Base-by-base conservation (phyloP, 2,329 filamentous ascomycete species). In the Biscogniauxia mediterranea region DNA sequence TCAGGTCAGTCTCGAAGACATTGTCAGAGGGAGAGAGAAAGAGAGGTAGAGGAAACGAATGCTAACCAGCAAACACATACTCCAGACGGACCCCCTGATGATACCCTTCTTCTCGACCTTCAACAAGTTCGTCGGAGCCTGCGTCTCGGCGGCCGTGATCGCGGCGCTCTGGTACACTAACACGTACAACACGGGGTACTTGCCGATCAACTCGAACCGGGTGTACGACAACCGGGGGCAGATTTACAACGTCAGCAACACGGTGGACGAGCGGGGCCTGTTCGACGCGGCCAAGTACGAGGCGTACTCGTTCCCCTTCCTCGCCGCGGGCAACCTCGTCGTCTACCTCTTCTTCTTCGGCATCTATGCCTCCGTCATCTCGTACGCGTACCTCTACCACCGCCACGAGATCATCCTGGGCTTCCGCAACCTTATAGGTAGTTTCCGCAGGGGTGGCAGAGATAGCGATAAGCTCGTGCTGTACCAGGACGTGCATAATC, bases 91-190 rank as follows among this genome's bases (percentile, higher is more conserved):
- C 58, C 75, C 79, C 69, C 76, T 65, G 52, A 68, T 73, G 68
- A 76, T 81, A 7, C 82, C 82, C 3, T 83, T 82, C 69, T 83
- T 86, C 74, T 84, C 83, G 26, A 88, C 87, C 52, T 78, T 85
- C 58, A 90, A 90, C 72, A 84, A 83, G 21, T 78, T 88, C 63
- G 74, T 87, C 52, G 86, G 86, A 28, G 79, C 83, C 55, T 78
- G 86, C 13, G 64, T 84, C 38, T 83, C 80, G 52, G 80, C 81
- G 66, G 81, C 84, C 75, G 75, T 89, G 15, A 77, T 85, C 15
- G 72, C 83, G 2, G 83, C 75, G 25, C 69, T 89, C 8, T 88
- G 86, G 75, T 90, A 84, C 71, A 81, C 77, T 52, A 85, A 85
- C 58, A 73, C 82, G 1, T 89, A 82, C 75, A 83, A 84, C 71